Percentiles rank a stretch among this genome's conserved stretches.
Evolutionary conservation across 768 basidiomycete species (phyloP).

Genomic region (Asterophora parasitica): DNA sequence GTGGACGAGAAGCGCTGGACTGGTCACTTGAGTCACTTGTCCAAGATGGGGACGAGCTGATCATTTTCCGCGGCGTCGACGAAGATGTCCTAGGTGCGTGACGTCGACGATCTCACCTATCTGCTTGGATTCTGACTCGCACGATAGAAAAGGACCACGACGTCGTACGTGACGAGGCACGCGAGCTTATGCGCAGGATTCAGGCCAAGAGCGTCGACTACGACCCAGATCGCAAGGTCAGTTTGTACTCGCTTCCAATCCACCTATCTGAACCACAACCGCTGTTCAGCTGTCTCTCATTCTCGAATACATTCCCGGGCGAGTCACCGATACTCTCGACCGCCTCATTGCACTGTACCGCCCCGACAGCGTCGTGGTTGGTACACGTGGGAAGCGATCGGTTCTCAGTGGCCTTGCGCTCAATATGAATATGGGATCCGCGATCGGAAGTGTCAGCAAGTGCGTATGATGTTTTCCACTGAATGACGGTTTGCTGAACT

Average conservation of each 20-base stretch:
- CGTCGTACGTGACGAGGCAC: conserved; percentile 77
- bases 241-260: conserved; percentile 7
- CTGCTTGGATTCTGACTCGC: background rate
- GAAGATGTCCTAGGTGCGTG: conserved; percentile 74
- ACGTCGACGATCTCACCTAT: background rate
- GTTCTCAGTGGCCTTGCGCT: conserved; percentile 34
- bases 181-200: conserved; percentile 73
- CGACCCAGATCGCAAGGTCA: conserved; percentile 72
- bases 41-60: conserved; percentile 88
- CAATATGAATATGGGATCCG: conserved; percentile 28
- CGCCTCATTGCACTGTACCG: conserved; percentile 89
- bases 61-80: conserved; percentile 88
- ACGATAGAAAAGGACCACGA: conserved; percentile 68
- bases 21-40: conserved; percentile 87
- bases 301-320: conserved; percentile 92
- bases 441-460: conserved; percentile 52
- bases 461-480: conserved; percentile 13
- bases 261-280: background rate
- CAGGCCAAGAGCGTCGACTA: conserved; percentile 76
- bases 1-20: conserved; percentile 81
- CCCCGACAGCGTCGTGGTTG: conserved; percentile 90
- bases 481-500: background rate
- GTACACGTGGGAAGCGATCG: conserved; percentile 66
- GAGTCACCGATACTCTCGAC: conserved; percentile 84
- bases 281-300: conserved; percentile 78